Base-by-base conservation (phyloP, 2,329 filamentous ascomycete species). In the Ophiosphaerella herpotricha region DNA sequence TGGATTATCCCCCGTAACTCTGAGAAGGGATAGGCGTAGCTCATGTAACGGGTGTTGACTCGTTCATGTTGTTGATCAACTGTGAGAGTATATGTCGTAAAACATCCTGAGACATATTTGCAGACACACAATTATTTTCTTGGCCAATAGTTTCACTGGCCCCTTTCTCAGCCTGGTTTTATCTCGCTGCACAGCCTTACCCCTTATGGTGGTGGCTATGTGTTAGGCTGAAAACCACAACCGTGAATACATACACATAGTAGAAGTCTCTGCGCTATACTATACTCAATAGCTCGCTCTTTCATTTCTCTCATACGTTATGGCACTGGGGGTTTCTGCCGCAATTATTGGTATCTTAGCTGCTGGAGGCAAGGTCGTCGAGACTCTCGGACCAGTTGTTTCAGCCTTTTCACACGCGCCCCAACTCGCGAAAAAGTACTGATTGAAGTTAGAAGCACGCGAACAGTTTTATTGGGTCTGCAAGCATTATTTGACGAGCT, bases 281-380 rank as follows among this genome's bases (percentile, higher is more conserved):
- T 35, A 18, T 3, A 29, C 13, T 7, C 4, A 21, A 35, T 16
- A 35, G 2, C 18, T 21, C 18, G 4, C 18, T n/a, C 14, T n/a
- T 14, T 16, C 7, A 12, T 14, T 35, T 16, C 33, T 1, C 11
- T n/a, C 12, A 16, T 35, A 1, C 4, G 2, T 33, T 7, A 44
- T 44, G 42, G 33, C 33, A 18, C 29, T 44, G 13, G 42, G 38
- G 11, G 45, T 53, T 11, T 38, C 53, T n/a, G 49, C 49, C 16
- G 48, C 53, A 5, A 49, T 55, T 33, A 35, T 55, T 14, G 46
- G 53, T 11, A 55, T 55, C 36, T 34, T 55, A 12, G 46, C 50
- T 1, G 53, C 53, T 5, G 46, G 46, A 3, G 53, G 37, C 7
- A 49, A 53, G 24, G 53, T 55, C 6, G 37, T 37, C 39, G 45